Evolutionary conservation across 164 flowering plant species (phyloP).

Genomic region (Hamamelis virginiana): DNA sequence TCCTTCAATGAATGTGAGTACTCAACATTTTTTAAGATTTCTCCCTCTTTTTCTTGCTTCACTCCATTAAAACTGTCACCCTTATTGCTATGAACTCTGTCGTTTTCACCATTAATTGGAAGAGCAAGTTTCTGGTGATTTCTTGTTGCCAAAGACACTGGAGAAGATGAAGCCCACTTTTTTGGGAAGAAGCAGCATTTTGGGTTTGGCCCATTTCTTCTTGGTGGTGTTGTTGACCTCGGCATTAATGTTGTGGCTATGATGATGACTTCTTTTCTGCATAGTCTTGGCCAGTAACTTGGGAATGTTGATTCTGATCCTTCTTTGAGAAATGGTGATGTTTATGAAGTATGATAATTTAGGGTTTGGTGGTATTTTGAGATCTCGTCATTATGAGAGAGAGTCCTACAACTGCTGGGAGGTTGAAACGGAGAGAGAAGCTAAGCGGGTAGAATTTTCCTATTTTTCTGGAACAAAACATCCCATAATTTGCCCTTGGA

Average conservation of each 20-base stretch:
- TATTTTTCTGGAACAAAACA: too few species aligned
- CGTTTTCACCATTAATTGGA: background rate
- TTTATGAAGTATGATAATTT: background rate
- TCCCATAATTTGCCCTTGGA: too few species aligned
- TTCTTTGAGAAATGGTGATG: conserved; percentile 15
- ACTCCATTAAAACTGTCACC: background rate
- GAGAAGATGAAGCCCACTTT: conserved; percentile 17
- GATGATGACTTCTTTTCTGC: conserved; percentile 6
- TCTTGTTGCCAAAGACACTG: conserved; percentile 11
- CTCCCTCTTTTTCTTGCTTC: background rate
- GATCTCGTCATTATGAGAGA: background rate
- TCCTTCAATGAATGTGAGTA: conserved; percentile 2
- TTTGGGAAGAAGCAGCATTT: too few species aligned
- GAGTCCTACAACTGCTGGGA: background rate
- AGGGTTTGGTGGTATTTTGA: background rate
- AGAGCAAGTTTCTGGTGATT: background rate
- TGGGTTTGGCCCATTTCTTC: conserved; percentile 9
- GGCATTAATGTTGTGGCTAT: background rate
- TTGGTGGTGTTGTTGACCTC: background rate
- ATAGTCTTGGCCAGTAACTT: conserved; percentile 14
- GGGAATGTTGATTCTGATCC: conserved; percentile 16
- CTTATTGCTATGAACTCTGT: too few species aligned
- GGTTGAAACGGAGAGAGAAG: too few species aligned
- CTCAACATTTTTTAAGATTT: background rate
- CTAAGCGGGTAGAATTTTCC: too few species aligned